Conservation (phyloP, 2,329 filamentous ascomycete genomes). For the Fusarium sororula region DNA sequence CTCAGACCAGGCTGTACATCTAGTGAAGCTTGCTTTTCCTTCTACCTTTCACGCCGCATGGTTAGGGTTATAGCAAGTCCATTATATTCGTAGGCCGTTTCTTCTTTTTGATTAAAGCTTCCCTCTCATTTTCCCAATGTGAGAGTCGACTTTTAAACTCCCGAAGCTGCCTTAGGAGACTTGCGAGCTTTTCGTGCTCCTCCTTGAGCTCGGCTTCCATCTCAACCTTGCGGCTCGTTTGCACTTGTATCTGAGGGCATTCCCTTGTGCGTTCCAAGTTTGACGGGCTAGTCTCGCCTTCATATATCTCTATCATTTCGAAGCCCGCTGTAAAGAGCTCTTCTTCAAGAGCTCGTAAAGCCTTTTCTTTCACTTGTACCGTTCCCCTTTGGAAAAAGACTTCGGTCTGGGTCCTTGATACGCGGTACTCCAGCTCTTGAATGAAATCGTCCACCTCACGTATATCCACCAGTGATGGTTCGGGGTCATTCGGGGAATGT, state of each 20-base stretch:
- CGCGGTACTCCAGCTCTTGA: neutral
- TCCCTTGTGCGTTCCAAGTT: neutral
- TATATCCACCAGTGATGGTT: neutral
- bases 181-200: neutral
- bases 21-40: no score
- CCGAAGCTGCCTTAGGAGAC: neutral
- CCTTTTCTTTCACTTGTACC: neutral
- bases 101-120: no score
- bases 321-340: neutral
- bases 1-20: no score
- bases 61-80: no score
- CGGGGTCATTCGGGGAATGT: neutral
- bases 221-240: no score
- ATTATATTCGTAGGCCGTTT: no score
- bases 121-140: neutral
- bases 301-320: neutral
- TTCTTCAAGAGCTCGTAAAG: neutral
- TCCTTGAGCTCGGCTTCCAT: neutral
- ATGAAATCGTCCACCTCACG: neutral
- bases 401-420: fast-evolving
- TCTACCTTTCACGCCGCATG: neutral
- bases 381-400: neutral
- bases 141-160: neutral
- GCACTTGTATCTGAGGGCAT: neutral
- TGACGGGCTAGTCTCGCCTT: neutral